Conservation (phyloP, 1,284 basidiomycete species). For the Filobasidium uniguttulatum region DNA sequence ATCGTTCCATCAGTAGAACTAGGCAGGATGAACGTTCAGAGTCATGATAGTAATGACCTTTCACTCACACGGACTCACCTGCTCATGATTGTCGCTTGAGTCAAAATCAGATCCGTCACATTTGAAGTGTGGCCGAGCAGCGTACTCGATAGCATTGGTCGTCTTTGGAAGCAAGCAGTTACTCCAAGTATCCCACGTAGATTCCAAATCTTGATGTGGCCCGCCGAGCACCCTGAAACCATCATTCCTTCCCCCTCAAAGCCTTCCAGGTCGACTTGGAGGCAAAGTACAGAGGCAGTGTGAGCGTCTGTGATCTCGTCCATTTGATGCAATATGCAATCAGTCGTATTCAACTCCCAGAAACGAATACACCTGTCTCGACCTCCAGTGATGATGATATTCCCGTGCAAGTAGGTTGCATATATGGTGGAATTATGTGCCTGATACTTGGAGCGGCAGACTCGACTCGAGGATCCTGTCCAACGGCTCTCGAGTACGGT, state of each 20-base stretch:
- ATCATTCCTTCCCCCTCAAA: conserved; percentile 7
- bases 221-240: conserved; percentile 13
- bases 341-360: conserved; percentile 2
- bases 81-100: conserved; percentile 4
- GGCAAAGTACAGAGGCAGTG: conserved; percentile 11
- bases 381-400: conserved; percentile 11
- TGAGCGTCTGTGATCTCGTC: conserved; percentile 9
- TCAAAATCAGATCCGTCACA: conserved; percentile 10
- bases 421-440: conserved; percentile 10
- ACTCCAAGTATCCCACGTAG: conserved; percentile 4
- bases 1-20: conserved; percentile 15
- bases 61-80: conserved; percentile 10
- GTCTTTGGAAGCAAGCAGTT: neutral
- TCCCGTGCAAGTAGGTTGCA: conserved; percentile 6
- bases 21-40: neutral
- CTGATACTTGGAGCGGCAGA: conserved; percentile 1
- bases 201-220: conserved; percentile 9
- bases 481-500: conserved; percentile 10
- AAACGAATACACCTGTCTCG: conserved; percentile 12
- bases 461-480: conserved; percentile 2
- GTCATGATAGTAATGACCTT: neutral
- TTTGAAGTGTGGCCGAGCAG: conserved; percentile 10
- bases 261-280: conserved; percentile 8
- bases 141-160: conserved; percentile 5
- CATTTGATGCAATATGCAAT: neutral